A percentile compares a stretch with the other conserved stretches of the same genome.
phyloP scores from a whole-genome alignment of 2,329 filamentous ascomycete species.

The Aspergillus pseudoglaucus region DNA sequence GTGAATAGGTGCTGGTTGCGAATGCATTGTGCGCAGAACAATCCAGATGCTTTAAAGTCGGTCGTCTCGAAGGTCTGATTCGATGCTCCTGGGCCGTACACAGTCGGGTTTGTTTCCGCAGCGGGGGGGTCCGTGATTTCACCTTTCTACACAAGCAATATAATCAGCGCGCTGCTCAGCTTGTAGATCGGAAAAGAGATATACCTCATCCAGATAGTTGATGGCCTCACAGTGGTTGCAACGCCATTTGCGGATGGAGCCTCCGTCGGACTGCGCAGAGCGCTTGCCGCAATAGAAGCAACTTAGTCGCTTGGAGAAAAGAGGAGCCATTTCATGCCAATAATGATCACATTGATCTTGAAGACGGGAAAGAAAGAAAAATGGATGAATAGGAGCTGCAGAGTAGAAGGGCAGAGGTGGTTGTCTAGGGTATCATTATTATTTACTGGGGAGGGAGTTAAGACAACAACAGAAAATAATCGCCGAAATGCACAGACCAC shows the following conservation, averaged over 20 bases:
- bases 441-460: conserved; percentile 14
- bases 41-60: conserved; percentile 30
- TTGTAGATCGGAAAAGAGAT: conserved; percentile 15
- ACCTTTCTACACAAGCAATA: conserved; percentile 56
- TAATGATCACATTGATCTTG: not conserved
- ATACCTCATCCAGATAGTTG: conserved; percentile 82
- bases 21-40: conserved; percentile 71
- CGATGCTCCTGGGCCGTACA: conserved; percentile 27
- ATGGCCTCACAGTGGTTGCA: conserved; percentile 75
- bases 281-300: conserved; percentile 82
- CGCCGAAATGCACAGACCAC: conserved; percentile 21
- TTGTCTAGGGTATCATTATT: conserved; percentile 3
- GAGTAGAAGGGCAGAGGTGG: not conserved
- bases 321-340: conserved; percentile 31
- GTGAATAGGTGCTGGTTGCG: conserved; percentile 84
- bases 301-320: conserved; percentile 45
- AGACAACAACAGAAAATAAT: conserved; percentile 19
- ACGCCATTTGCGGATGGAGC: conserved; percentile 58
- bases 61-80: conserved; percentile 41
- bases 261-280: conserved; percentile 55
- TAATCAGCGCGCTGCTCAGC: conserved; percentile 14
- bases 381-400: conserved; percentile 1
- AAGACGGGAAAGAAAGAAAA: not conserved
- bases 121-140: conserved; percentile 83
- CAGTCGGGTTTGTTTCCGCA: conserved; percentile 44